Evolutionary conservation across 345 rosid genomes (phyloP).

Genomic region (Gossypium thurberi): DNA sequence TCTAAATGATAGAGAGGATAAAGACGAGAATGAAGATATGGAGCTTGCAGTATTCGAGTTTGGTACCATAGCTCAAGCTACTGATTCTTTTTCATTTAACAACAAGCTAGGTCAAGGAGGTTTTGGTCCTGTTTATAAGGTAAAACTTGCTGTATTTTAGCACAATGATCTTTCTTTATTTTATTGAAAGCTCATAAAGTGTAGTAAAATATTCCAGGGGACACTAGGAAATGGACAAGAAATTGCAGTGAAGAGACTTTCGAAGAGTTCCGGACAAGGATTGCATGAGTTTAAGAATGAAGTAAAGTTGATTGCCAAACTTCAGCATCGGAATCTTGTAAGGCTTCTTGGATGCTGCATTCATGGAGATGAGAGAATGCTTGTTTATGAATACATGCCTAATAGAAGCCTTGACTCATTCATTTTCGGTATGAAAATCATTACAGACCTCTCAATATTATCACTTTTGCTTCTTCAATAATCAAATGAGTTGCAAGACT

Average conservation of each 20-base stretch:
- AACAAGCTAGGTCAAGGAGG: constrained; percentile 53
- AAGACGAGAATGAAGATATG: constrained; percentile 9
- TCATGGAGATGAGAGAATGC: constrained; percentile 24
- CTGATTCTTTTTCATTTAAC: constrained; percentile 28
- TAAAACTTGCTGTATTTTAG: constrained; percentile 2
- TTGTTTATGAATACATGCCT: constrained; percentile 33
- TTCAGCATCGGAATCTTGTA: constrained; percentile 48
- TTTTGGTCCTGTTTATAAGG: constrained; percentile 59
- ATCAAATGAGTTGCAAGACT: neutral
- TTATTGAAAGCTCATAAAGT: neutral
- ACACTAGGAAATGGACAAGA: constrained; percentile 31
- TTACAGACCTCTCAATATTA: neutral
- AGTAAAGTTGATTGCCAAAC: constrained; percentile 35
- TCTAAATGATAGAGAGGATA: neutral
- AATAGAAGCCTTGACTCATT: constrained; percentile 26
- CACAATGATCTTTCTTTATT: neutral
- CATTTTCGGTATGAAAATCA: constrained; percentile 17
- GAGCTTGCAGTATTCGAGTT: constrained; percentile 20
- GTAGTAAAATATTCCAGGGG: constrained; percentile 25
- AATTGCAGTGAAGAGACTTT: constrained; percentile 49
- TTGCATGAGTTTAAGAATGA: constrained; percentile 39
- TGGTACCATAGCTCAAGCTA: constrained; percentile 24
- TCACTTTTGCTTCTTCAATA: neutral
- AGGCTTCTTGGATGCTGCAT: constrained; percentile 34
- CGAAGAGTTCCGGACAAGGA: constrained; percentile 40